Base-by-base conservation (phyloP, 169 alveolate species). In the Cystoisospora suis region DNA sequence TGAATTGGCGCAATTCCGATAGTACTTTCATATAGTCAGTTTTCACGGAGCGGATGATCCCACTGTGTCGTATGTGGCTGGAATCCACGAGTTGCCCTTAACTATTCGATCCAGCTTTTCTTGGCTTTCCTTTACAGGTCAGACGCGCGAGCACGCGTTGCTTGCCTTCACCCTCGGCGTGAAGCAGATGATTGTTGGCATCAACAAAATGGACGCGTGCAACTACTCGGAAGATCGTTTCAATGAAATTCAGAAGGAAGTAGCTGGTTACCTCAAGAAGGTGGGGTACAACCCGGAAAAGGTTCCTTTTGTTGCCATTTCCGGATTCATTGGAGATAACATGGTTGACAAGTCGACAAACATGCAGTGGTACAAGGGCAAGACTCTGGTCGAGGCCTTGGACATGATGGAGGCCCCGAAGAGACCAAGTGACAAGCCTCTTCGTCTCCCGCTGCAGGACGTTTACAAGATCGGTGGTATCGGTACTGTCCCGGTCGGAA, bases 401-500 rank as follows among this genome's bases (percentile, higher is more conserved):
- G 99, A 99, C 95, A 94, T 95, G 75, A 96, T 98, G 97, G 98
- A 97, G 89, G 98, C 99, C 47, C 99, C 99, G 86, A 98, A 97
- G 96, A 96, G 99, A 93, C 99, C 99, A 86, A 94, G 94, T 85
- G 99, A 98, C 93, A 98, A 97, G 95, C 99, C 99, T 44, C 97
- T 99, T 89, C 97, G 99, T 94, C 96, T 98, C 75, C 99, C 99
- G 70, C 95, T 99, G 80, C 98, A 98, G 93, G 99, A 98, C 94
- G 99, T 99, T 29, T 99, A 98, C 98, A 98, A 98, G 97, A 99
- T 99, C 93, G 98, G 99, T 88, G 99, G 99, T 96, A 97, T 98
- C 91, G 99, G 99, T 93, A 98, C 99, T 61, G 99, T 98, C 93
- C 99, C 99, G 72, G 99, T 97, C 86, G 99, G 99, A 69, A 97